phyloP scores from a whole-genome alignment of 2,329 filamentous ascomycete genomes.

The Furcasterigmium furcatum region DNA sequence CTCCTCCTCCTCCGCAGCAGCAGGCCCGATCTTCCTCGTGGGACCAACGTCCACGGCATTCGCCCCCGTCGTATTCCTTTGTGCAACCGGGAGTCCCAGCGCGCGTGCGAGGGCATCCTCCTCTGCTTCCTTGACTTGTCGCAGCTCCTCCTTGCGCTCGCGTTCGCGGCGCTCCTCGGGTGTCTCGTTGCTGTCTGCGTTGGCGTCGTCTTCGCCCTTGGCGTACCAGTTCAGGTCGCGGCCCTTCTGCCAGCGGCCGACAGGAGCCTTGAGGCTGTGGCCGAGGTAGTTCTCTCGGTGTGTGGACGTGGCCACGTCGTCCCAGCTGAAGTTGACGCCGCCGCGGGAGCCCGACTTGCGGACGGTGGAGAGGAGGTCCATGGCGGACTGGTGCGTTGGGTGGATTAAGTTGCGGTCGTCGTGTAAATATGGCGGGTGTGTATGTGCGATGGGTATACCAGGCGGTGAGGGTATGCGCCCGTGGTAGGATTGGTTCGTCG shows the following conservation, averaged over 20 bases:
- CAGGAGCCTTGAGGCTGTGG: slow-evolving; percentile 87
- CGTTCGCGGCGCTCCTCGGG: slow-evolving; percentile 55
- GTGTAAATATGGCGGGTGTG: too few species aligned
- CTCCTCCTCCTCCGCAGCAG: slow-evolving; percentile 15
- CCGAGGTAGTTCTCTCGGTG: slow-evolving; percentile 91
- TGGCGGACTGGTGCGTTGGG: slow-evolving; percentile 28
- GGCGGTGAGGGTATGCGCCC: too few species aligned
- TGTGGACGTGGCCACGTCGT: slow-evolving; percentile 80
- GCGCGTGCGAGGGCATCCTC: slow-evolving; percentile 85
- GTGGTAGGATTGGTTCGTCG: background rate
- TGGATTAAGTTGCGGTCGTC: background rate
- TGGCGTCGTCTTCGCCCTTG: slow-evolving; percentile 48
- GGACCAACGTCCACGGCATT: slow-evolving; percentile 66
- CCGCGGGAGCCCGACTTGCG: slow-evolving; percentile 89
- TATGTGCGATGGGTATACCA: too few species aligned
- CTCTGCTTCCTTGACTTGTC: slow-evolving; percentile 83
- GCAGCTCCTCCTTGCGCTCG: slow-evolving; percentile 73
- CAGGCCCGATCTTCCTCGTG: slow-evolving; percentile 29
- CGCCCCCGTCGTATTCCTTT: slow-evolving; percentile 53
- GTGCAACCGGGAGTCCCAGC: slow-evolving; percentile 72
- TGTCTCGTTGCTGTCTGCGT: slow-evolving; percentile 50
- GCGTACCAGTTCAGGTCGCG: slow-evolving; percentile 65
- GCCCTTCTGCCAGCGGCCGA: slow-evolving; percentile 87
- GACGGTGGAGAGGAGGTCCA: slow-evolving; percentile 93
- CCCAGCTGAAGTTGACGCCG: slow-evolving; percentile 95